Base-by-base conservation (phyloP, 2,329 filamentous ascomycete genomes). In the Boeremia exigua region DNA sequence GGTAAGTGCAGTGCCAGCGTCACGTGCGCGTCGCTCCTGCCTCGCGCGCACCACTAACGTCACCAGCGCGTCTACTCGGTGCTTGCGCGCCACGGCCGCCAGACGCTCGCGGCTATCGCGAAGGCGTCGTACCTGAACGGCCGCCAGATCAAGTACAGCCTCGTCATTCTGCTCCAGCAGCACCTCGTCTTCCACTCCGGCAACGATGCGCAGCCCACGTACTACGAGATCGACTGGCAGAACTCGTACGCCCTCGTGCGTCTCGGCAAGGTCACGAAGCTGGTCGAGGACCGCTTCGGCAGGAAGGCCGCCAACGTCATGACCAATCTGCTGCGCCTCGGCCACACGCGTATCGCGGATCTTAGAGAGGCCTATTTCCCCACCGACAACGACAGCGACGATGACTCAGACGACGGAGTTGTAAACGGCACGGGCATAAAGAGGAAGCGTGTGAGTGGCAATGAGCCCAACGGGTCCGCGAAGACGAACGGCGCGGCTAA, bases 91-190 rank as follows among this genome's bases (percentile, higher is more conserved):
- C 86, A 90, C 75, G 95, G 95, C 61, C 88, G 93, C 66, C 88
- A 92, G 46, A 85, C 86, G 25, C 81, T 94, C 55, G 75, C 82
- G 47, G 86, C 88, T 59, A 81, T 99, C 29, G 83, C 83, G 37
- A 86, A 88, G 47, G 83, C 90, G 70, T 92, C 91, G 17, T 85
- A 87, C 45, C 84, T 97, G 46, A 86, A 84, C 50, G 82, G 84
- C n/a, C 86, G 86, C 48, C 88, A 96, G 71, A 80, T 96, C 61
- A 90, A 88, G 67, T 87, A 93, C 77, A 92, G 90, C 17, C 83
- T 99, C 47, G 88, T 87, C 48, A 88, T 95, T 29, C 87, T 98
- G 61, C 85, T 96, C 37, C 94, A 98, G 73, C 90, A 96, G 72
- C 92, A 93, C 70, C 85, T 98, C 44, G 81, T 96, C 60, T 91